Evolutionary conservation across 805 yeast genomes (phyloP).

Genomic region (Yarrowia phangngaensis): DNA sequence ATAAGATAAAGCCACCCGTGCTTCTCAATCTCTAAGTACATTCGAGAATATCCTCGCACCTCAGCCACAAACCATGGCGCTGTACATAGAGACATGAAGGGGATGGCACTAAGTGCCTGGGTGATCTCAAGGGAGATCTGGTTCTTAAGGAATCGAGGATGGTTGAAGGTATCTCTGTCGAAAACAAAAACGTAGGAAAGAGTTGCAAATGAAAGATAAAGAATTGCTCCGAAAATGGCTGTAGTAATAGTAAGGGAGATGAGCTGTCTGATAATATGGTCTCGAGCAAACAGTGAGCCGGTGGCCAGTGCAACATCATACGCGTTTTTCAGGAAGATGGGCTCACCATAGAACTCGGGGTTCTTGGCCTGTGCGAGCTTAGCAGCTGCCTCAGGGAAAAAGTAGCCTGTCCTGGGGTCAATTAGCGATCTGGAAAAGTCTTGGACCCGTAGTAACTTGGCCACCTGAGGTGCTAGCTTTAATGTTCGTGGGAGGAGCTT

Average conservation of each 20-base stretch:
- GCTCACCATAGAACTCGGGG: constrained; percentile 57
- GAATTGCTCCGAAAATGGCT: constrained; percentile 78
- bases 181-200: constrained; percentile 74
- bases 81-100: constrained; percentile 81
- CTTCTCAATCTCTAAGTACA: constrained; percentile 64
- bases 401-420: constrained; percentile 13
- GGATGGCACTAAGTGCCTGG: constrained; percentile 77
- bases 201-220: constrained; percentile 72
- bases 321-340: constrained; percentile 54
- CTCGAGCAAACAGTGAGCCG: constrained; percentile 68
- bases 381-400: constrained; percentile 14
- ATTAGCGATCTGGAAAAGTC: constrained; percentile 11
- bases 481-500: constrained; percentile 50
- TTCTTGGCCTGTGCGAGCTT: constrained; percentile 15
- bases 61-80: constrained; percentile 88
- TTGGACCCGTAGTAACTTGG: constrained; percentile 19
- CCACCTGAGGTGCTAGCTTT: constrained; percentile 13
- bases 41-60: constrained; percentile 72
- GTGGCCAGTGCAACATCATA: constrained; percentile 44
- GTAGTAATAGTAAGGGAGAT: constrained; percentile 64
- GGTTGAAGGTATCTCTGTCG: constrained; percentile 87
- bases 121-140: constrained; percentile 81
- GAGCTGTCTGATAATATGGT: constrained; percentile 66
- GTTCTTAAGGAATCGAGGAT: constrained; percentile 91
- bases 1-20: constrained; percentile 68